Base-by-base conservation (phyloP, 1,139 yeast species). In the Blastobotrys apis region DNA sequence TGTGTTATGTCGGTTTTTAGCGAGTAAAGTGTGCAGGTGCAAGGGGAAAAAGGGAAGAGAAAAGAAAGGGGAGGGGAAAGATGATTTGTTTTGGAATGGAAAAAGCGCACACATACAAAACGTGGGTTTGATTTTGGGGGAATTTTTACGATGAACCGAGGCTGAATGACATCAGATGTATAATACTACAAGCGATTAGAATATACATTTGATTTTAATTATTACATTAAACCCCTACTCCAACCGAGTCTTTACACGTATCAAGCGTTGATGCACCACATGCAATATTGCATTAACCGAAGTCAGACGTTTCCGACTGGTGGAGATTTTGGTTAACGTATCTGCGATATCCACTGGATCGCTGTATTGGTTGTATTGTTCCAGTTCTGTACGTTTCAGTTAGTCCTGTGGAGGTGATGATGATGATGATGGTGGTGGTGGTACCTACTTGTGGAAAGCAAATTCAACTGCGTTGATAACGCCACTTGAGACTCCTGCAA, bases 401-500 rank as follows among this genome's bases (percentile, higher is more conserved):
- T 26, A 25, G 33, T 19, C 9, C 25, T 4, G 12, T 15, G 15
- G 10, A 5, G 8, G 21, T 5, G 12, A 13, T 12, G 16, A n/a
- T n/a, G 5, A n/a, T n/a, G 26, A 6, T 23, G 21, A 15, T 13
- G 30, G n/a, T 9, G 5, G 16, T n/a, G 17, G 31, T 27, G 53
- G 8, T 19, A 20, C 58, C 39, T 50, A 50, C 62, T 51, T n/a
- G 50, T 30, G 34, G 48, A 47, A 20, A 60, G 46, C 19, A 47
- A 33, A 35, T 52, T 56, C 16, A 60, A 48, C 37, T 58, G 62
- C 6, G 52, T 47, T 6, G 50, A 41, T 33, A 60, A 39, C 6
- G 57, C 57, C 31, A 48, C 47, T 34, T 60, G 64, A 3, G 62
- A 55, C 33, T 58, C 63, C 15, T 53, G 57, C 10, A 60, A 50